Base-by-base conservation (phyloP, 768 basidiomycete genomes). In the Russula virescens region DNA sequence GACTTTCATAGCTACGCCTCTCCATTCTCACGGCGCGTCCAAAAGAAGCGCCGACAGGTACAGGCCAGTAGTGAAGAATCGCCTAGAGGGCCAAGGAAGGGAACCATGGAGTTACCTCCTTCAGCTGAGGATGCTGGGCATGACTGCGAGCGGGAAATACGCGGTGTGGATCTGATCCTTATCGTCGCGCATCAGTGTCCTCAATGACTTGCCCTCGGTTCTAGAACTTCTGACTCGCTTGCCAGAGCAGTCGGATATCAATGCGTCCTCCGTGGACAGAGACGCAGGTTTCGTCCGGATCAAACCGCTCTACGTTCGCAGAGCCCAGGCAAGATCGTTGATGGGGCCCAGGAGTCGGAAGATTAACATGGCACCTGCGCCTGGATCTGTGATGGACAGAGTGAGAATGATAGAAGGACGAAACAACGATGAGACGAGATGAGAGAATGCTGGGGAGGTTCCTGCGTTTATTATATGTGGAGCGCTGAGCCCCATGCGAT, bases 1-100 rank as follows among this genome's bases (percentile, higher is more conserved):
- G 62, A 61, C 64, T 66, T 60, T 25, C 56, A 55, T 11, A 66
- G 68, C 47, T 73, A 48, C 48, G 64, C 71, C 21, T 75, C 78
- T 21, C 75, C 75, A 5, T 81, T 84, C 71, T 70, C 78, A 40
- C 65, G 68, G 38, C 79, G 79, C 51, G 76, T 80, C 5, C 76
- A 78, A 59, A 75, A 79, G 56, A 81, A 79, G 65, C 69, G 75
- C 28, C 68, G 47, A 35, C 48, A 56, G 5, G 59, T 38, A 43
- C 46, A 58, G 25, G 55, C 40, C 45, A 16, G 23, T 13, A 16
- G 25, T 3, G 25, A 53, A 19, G 55, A 45, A 34, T 38, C n/a
- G 25, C 21, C 48, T 18, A 38, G 49, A 43, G 16, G 26, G 16
- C 43, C n/a, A 35, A 43, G 26, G 46, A 18, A 46, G 10, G 26